Percentiles rank a stretch among this genome's conserved stretches.
phyloP scores from a whole-genome alignment of 768 basidiomycete genomes.

The Termitomyces sp. region DNA sequence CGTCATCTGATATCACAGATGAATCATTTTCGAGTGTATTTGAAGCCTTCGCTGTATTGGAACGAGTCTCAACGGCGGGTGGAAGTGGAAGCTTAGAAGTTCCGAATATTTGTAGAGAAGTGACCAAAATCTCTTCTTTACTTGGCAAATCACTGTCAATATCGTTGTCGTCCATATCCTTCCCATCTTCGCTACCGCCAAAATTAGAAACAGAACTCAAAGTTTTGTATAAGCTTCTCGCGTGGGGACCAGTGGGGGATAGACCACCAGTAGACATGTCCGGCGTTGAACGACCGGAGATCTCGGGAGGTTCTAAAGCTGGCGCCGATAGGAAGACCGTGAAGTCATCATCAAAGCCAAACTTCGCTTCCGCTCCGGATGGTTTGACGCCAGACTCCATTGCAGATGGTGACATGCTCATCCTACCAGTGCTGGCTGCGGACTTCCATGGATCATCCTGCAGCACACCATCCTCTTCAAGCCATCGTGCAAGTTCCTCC shows the following conservation, averaged over 20 bases:
- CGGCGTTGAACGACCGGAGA: slow-evolving; percentile 23
- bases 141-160: slow-evolving; percentile 40
- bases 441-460: slow-evolving; percentile 41
- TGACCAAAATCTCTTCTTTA: slow-evolving; percentile 44
- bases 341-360: slow-evolving; percentile 78
- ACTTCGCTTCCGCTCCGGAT: slow-evolving; percentile 4
- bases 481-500: slow-evolving; percentile 60
- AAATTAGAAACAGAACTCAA: slow-evolving; percentile 62
- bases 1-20: slow-evolving; percentile 2
- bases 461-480: slow-evolving; percentile 45
- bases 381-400: slow-evolving; percentile 12
- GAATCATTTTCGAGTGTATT: background rate
- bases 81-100: background rate
- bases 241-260: slow-evolving; percentile 17
- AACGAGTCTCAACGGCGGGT: slow-evolving; percentile 1
- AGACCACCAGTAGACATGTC: slow-evolving; percentile 19
- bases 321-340: slow-evolving; percentile 70
- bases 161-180: slow-evolving; percentile 19
- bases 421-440: slow-evolving; percentile 26
- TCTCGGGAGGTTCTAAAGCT: slow-evolving; percentile 13
- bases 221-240: slow-evolving; percentile 41
- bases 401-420: slow-evolving; percentile 24
- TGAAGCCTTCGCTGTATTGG: background rate
- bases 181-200: slow-evolving; percentile 38
- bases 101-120: slow-evolving; percentile 52